Evolutionary conservation across 2,329 filamentous ascomycete genomes (phyloP).

Genomic region (Calonectria montana): DNA sequence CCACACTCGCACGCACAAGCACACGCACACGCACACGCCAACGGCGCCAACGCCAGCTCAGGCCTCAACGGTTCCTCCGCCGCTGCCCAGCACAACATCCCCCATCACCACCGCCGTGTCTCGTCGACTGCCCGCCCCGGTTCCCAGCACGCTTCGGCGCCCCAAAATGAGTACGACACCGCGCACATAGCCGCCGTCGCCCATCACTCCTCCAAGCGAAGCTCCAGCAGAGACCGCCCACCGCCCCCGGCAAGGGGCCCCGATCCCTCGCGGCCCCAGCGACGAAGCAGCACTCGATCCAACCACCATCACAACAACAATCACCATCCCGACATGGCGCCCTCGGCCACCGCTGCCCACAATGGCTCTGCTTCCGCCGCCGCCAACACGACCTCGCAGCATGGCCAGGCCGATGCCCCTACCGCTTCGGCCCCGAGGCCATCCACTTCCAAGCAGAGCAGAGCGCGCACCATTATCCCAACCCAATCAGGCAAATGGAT

Average conservation of each 20-base stretch:
- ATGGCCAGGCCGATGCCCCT: constrained; percentile 49
- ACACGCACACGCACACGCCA: constrained; percentile 35
- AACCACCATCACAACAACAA: constrained; percentile 49
- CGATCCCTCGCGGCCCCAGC: constrained; percentile 59
- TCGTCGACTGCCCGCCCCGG: constrained; percentile 54
- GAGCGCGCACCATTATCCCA: constrained; percentile 83
- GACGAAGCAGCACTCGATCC: constrained; percentile 63
- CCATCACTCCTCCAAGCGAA: constrained; percentile 63
- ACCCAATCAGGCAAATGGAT: constrained; percentile 94
- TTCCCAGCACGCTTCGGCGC: constrained; percentile 56
- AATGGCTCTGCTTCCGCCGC: constrained; percentile 66
- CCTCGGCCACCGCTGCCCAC: constrained; percentile 60
- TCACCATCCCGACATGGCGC: constrained; percentile 59
- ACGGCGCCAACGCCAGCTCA: constrained; percentile 30
- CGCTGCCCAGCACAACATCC: constrained; percentile 39
- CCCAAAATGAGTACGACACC: constrained; percentile 79
- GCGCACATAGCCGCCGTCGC: constrained; percentile 70
- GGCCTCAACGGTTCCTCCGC: constrained; percentile 14
- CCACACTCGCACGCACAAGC: constrained; percentile 35
- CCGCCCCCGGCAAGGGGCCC: constrained; percentile 63
- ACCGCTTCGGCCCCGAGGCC: constrained; percentile 45
- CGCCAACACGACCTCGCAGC: constrained; percentile 57
- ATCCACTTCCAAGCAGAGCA: constrained; percentile 61
- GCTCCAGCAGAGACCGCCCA: constrained; percentile 72
- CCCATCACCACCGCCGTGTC: constrained; percentile 52